Evolutionary conservation across 1,284 basidiomycete genomes (phyloP), one percentile per base, ranked within the genome.

Genomic region (Ceratobasidium sp.): DNA sequence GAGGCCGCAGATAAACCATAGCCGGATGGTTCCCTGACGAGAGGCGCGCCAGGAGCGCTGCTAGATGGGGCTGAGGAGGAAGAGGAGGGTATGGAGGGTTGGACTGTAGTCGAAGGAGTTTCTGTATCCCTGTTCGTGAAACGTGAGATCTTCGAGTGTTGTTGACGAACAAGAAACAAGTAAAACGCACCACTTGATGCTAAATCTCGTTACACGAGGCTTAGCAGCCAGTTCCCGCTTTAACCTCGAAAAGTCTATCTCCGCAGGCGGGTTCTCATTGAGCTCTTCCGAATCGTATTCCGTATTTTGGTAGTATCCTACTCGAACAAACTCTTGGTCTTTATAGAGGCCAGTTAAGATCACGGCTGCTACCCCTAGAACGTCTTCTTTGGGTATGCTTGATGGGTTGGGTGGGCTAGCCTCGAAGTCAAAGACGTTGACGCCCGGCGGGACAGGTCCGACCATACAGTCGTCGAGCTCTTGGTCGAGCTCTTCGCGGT

Each of bases 271-370:
- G 20, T 87, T 89, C 82, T 91, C 89, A 83, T 91, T 93, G 90
- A 96, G 91, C 85, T 95, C 95, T 80, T 97, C 94, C 80, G 94
- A 94, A 84, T 98, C 96, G 84, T 99, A 99, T 84, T 98, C 97
- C 66, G 97, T 99, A 84, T 99, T 98, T 85, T 99, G 98, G 85
- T 99, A 99, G 86, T 99, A 99, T 5, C 98, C 97, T 26, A 99
- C 97, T 56, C 97, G 91, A 52, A 99, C 97, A 85, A 99, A 99
- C 85, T 99, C 97, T 83, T 98, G 96, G 74, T 97, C 96, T 78
- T 91, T 91, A 85, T 97, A 94, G 73, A 94, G 91, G 70, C 94
- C 93, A n/a, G 96, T 96, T 80, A 96, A 89, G 82, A 97, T 95
- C 82, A 97, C 91, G 1, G 96, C 96, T 0, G 96, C 94, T 17